Conservation (phyloP, 2,329 filamentous ascomycete genomes). For the Scleromitrula shiraiana region DNA sequence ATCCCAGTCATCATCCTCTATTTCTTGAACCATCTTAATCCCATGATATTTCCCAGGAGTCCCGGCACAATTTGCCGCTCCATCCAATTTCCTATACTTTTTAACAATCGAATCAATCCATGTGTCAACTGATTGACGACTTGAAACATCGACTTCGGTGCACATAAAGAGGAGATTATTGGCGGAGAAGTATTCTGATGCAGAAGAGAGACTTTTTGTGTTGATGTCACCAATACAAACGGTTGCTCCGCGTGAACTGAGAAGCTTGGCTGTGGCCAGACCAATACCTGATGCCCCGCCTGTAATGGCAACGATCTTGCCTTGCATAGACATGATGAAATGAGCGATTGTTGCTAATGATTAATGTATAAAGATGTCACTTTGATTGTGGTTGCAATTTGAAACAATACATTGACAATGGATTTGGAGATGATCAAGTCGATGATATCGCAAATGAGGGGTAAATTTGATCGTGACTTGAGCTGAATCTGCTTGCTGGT, state of each 20-base stretch:
- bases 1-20: conserved; percentile 33
- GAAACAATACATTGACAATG: no score
- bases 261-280: conserved; percentile 56
- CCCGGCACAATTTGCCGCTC: conserved; percentile 45
- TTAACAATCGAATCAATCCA: conserved; percentile 33
- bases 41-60: conserved; percentile 31
- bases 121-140: conserved; percentile 26
- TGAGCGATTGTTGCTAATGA: not conserved
- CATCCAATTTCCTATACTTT: conserved; percentile 33
- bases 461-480: not conserved
- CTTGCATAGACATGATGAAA: conserved; percentile 24
- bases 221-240: conserved; percentile 22
- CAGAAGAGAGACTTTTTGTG: conserved; percentile 16
- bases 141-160: conserved; percentile 30
- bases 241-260: conserved; percentile 20
- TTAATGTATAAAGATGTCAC: not conserved
- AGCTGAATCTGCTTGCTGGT: not conserved
- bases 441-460: not conserved
- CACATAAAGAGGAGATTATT: conserved; percentile 19
- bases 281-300: conserved; percentile 72
- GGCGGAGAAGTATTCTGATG: conserved; percentile 28
- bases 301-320: conserved; percentile 64
- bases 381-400: not conserved
- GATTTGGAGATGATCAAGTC: not conserved
- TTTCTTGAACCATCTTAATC: conserved; percentile 22